Evolutionary conservation across 139 green algal species (phyloP), one percentile per base, ranked within the genome.

Genomic region (Picochlorum sp.): DNA sequence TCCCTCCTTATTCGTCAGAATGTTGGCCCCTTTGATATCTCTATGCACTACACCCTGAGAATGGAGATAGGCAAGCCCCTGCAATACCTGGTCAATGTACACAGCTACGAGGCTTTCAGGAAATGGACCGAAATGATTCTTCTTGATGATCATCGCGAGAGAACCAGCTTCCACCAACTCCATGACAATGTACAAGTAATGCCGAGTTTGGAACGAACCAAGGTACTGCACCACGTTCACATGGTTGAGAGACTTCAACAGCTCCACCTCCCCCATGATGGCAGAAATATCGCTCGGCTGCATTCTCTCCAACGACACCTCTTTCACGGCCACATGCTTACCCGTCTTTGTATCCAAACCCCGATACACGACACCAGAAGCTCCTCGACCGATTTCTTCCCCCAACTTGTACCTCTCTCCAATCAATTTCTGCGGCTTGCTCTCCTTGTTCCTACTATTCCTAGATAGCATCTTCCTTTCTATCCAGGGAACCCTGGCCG

Each of bases 181-280:
- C 49, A 98, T 81, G 30, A 98, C 91, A 69, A 98, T 96, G 76
- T 97, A 96, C 32, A 96, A 74, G 67, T 98, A 87, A 7, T 70
- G 89, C 21, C 84, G 80, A 0, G 87, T 94, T 69, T 92, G 92
- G 79, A 94, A 90, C 30, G 83, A 95, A 23, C 89, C 92, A 4
- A 95, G 71, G 65, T 97, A 98, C 73, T 97, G 90, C 58, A 98
- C 92, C 26, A 98, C 96, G 77, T 98, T 97, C 26, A 81, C 80
- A 74, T 98, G 92, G 50, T 93, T 92, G 16, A 98, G 81, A 2
- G 82, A 89, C 68, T 94, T 88, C 6, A 97, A 79, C 61, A 96
- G 78, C 50, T 95, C 87, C 34, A 96, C 92, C 67, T 96, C 89
- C 5, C 78, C 80, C 77, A 91, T 85, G 16, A 95, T 81, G 61